Base-by-base conservation (phyloP, 495 filamentous ascomycete genomes). In the Aspergillus sparsus region DNA sequence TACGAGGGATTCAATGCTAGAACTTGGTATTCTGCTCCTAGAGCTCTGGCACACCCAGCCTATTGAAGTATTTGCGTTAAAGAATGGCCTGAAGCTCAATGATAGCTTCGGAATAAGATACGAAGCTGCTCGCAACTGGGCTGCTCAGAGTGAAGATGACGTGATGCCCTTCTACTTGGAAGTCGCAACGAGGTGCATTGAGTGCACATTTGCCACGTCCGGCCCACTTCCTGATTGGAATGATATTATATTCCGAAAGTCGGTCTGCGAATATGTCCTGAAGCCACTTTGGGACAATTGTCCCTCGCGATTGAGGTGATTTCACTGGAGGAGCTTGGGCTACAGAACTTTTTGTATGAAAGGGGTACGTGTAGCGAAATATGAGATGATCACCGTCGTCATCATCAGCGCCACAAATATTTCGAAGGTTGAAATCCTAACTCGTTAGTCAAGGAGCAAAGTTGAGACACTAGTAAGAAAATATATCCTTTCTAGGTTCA, bases 1-100 rank as follows among this genome's bases (percentile, higher is more conserved):
- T 1, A 27, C 21, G 1, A 27, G 21, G 21, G 21, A 27, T 27
- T 57, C 44, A 2, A 36, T 57, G 15, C 47, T 62, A 12, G 47
- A 62, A 27, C 60, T 62, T 5, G 60, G 60, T 3, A 57, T 62
- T 21, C 15, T 62, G 3, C 54, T 62, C 8, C 53, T 62, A 2
- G 60, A 58, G n/a, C 27, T 62, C 1, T 51, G 37, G 37, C 54
- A 62, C 27, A 36, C 10, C 13, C 13, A 31, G 16, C 11, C 41
- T 5, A 16, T 57, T 7, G 21, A 15, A 7, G 10, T 7, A 21
- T 57, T 35, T 16, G 42, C 42, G 18, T 7, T 3, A 10, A 10
- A 49, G 32, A 21, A 15, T 11, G 9, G 36, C 15, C 15, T 0
- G 7, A 31, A 9, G 13, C 27, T 53, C 6, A 27, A 57, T 18